These are phyloP conservation scores for Backusella circina DNA, from an alignment of 192 early-diverging fungal genomes.

Conservation along the genomic window DNA sequence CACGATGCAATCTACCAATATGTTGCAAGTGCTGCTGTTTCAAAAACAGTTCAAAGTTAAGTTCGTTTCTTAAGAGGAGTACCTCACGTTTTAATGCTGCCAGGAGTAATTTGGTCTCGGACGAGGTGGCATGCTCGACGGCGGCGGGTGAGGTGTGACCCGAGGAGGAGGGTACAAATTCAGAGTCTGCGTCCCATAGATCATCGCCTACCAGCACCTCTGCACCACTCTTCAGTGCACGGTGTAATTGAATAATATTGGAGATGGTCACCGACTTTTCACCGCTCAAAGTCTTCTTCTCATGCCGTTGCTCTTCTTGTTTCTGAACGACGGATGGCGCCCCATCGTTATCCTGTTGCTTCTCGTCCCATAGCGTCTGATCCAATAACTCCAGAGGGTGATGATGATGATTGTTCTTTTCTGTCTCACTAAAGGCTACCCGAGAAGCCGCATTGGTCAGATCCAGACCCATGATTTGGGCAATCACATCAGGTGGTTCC, in stretches of 20 bases:
- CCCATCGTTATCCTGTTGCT: constrained; percentile 14
- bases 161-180: neutral
- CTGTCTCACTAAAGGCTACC: constrained; percentile 21
- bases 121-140: constrained; percentile 3
- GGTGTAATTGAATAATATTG: constrained; percentile 34
- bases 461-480: constrained; percentile 53
- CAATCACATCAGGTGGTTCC: constrained; percentile 57
- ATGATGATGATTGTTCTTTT: neutral
- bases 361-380: constrained; percentile 15
- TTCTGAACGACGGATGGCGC: neutral
- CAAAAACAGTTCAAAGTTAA: constrained; percentile 59
- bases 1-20: constrained; percentile 51
- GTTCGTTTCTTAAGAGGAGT: constrained; percentile 49
- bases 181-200: constrained; percentile 22
- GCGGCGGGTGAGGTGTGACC: neutral
- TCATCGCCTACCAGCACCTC: constrained; percentile 39
- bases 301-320: neutral
- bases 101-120: constrained; percentile 28
- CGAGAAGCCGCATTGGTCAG: constrained; percentile 47
- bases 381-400: constrained; percentile 33
- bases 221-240: constrained; percentile 40
- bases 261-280: constrained; percentile 24
- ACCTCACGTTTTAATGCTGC: constrained; percentile 48
- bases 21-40: constrained; percentile 61
- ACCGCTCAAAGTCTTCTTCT: neutral